Evolutionary conservation across 169 alveolate species (phyloP), one percentile per base, ranked within the genome.

Genomic region (Eimeria maxima): DNA sequence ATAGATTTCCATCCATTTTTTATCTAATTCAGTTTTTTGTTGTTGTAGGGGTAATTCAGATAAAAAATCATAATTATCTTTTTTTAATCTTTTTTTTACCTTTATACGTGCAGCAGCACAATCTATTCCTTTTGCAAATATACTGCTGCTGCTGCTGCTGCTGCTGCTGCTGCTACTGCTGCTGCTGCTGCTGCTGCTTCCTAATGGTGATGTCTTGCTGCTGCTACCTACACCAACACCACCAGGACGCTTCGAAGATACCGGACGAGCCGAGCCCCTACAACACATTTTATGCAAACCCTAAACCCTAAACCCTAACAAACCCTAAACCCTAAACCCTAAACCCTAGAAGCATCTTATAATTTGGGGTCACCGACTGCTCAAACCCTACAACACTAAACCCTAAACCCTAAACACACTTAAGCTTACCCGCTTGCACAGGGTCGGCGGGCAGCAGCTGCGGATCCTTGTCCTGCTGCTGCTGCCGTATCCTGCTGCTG

Each of bases 1-100:
- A 73, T 89, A 89, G 5, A 47, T 73, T 55, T 89, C 84, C 22
- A 2, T 10, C 95, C 95, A 89, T 33, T 33, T 73, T 53, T 69
- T 60, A 20, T 89, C 84, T 27, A 89, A 76, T 20, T 89, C 95
- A 27, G 69, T 73, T 57, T 89, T 89, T 38, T 89, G 95, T 74
- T 89, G 95, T 18, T 33, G 73, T 27, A 71, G n/a, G 33, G 87
- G 95, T 33, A 89, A 22, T 4, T 89, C 95, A 6, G 27, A 27
- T 3, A 78, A 80, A 65, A 83, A n/a, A 44, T 78, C 81, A 18
- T 50, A 29, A n/a, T 50, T 73, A 11, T 81, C 96, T 33, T 71
- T 29, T 38, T 63, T 73, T 4, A 92, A 27, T 47, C 92, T 42
- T 18, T 84, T 38, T 44, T 92, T 92, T 13, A 80, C 84, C 18